Percentiles rank a stretch among this genome's conserved stretches.
phyloP scores from a whole-genome alignment of 2,329 filamentous ascomycete species.

The Akanthomyces muscarius region DNA sequence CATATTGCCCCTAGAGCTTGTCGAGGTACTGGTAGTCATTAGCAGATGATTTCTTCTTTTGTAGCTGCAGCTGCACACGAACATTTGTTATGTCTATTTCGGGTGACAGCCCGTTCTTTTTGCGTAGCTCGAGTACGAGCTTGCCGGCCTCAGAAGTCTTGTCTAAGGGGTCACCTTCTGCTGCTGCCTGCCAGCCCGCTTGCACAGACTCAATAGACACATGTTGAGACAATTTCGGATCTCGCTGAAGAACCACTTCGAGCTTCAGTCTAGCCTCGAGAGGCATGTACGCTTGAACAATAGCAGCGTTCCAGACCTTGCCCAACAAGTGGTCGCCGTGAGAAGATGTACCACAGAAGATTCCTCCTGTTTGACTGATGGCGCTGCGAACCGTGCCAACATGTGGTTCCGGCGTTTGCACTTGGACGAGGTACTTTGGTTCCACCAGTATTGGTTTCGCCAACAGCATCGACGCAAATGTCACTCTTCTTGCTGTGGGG shows the following conservation, averaged over 20 bases:
- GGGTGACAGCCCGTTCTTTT: background rate
- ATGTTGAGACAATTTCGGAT: background rate
- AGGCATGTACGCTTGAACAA: background rate
- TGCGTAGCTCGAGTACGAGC: background rate
- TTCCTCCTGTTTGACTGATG: background rate
- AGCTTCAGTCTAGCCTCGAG: background rate
- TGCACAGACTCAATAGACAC: background rate
- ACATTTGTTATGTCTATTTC: background rate
- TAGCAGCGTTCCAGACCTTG: background rate
- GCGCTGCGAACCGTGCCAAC: background rate
- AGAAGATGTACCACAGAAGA: background rate
- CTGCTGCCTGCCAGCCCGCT: background rate
- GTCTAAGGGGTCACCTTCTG: background rate
- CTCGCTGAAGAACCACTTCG: background rate
- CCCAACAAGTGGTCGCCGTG: background rate
- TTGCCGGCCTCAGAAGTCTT: background rate
- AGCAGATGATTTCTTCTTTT: background rate
- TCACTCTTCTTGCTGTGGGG: constrained; percentile 92
- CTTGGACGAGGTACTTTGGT: constrained; percentile 98
- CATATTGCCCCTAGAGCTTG: background rate
- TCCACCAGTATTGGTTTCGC: constrained; percentile 89
- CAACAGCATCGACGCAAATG: constrained; percentile 88
- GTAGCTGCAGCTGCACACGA: background rate
- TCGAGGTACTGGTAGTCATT: background rate
- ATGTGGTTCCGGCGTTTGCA: constrained; percentile 71